phyloP scores from a whole-genome alignment of 1,139 yeast genomes.

The Magnusiomyces clavatus region DNA sequence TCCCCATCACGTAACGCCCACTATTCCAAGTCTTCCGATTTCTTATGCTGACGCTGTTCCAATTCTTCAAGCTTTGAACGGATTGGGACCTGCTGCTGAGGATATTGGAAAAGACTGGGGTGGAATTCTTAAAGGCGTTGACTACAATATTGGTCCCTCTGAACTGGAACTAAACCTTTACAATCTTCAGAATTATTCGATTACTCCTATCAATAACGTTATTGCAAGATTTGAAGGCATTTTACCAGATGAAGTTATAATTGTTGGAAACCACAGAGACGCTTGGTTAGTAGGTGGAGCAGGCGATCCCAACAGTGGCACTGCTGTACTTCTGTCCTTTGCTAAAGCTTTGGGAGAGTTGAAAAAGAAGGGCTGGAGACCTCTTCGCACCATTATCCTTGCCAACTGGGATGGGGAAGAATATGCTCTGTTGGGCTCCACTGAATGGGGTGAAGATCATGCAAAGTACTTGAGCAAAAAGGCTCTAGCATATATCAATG shows the following conservation, averaged over 20 bases:
- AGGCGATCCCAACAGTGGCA: conserved; percentile 64
- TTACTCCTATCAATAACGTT: conserved; percentile 53
- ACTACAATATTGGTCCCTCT: conserved; percentile 59
- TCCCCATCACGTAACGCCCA: conserved; percentile 45
- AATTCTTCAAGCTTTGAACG: conserved; percentile 45
- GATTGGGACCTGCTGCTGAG: conserved; percentile 40
- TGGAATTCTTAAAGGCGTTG: conserved; percentile 42
- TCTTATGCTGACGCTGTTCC: conserved; percentile 52
- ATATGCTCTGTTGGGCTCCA: conserved; percentile 58
- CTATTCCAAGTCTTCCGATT: conserved; percentile 57
- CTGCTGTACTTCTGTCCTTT: conserved; percentile 51
- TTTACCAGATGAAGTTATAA: conserved; percentile 40
- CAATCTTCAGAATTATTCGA: conserved; percentile 50
- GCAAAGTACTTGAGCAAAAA: conserved; percentile 36
- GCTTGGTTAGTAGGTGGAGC: conserved; percentile 72
- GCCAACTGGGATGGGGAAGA: conserved; percentile 77
- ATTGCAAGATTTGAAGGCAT: conserved; percentile 51
- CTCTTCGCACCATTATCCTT: conserved; percentile 49
- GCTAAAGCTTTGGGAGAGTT: conserved; percentile 50
- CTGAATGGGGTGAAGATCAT: conserved; percentile 60
- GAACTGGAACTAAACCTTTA: conserved; percentile 43
- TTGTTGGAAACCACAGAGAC: conserved; percentile 65
- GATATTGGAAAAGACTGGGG: conserved; percentile 38
- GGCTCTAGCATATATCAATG: conserved; percentile 52
- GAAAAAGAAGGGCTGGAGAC: conserved; percentile 48